These are phyloP conservation scores for Aspergillus novofumigatus DNA, from an alignment of 2,329 filamentous ascomycete species.

Conservation along the genomic window DNA sequence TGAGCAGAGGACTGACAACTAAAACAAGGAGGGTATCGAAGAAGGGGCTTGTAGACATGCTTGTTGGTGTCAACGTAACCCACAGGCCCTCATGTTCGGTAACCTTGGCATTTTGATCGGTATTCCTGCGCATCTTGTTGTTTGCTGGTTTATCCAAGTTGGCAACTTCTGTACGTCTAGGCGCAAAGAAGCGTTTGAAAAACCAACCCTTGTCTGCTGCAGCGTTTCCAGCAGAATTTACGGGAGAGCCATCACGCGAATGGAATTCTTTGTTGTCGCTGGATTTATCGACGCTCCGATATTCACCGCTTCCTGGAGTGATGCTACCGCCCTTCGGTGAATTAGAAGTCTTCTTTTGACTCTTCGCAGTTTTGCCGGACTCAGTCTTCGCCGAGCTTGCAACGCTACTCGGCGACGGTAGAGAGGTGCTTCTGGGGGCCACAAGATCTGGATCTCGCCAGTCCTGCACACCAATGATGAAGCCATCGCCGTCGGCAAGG, in stretches of 20 bases:
- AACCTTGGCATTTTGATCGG: conserved; percentile 28
- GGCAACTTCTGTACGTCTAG: conserved; percentile 12
- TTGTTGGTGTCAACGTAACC: conserved; percentile 93
- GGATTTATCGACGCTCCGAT: conserved; percentile 45
- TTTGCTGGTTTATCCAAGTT: conserved; percentile 11
- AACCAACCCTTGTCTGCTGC: conserved; percentile 29
- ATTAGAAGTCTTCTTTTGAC: conserved; percentile 25
- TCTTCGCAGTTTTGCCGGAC: conserved; percentile 27
- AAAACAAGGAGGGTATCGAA: conserved; percentile 94
- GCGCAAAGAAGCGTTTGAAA: conserved; percentile 30
- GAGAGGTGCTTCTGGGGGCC: conserved; percentile 34
- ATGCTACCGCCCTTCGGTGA: conserved; percentile 62
- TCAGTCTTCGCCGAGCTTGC: conserved; percentile 26
- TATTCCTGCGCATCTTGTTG: conserved; percentile 15
- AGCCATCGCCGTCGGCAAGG: conserved; percentile 53
- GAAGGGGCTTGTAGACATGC: conserved; percentile 82
- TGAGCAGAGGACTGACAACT: conserved; percentile 91
- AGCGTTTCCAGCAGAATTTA: conserved; percentile 4
- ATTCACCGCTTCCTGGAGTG: conserved; percentile 70
- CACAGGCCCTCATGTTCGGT: conserved; percentile 73
- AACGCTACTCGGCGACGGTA: conserved; percentile 20
- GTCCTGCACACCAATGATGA: conserved; percentile 80
- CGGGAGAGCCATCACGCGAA: conserved; percentile 9
- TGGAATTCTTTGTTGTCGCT: conserved; percentile 14
- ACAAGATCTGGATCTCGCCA: conserved; percentile 78